Evolutionary conservation across 2,329 filamentous ascomycete genomes (phyloP), one percentile per base, ranked within the genome.

Genomic region (Chaetomiaceae sp.): DNA sequence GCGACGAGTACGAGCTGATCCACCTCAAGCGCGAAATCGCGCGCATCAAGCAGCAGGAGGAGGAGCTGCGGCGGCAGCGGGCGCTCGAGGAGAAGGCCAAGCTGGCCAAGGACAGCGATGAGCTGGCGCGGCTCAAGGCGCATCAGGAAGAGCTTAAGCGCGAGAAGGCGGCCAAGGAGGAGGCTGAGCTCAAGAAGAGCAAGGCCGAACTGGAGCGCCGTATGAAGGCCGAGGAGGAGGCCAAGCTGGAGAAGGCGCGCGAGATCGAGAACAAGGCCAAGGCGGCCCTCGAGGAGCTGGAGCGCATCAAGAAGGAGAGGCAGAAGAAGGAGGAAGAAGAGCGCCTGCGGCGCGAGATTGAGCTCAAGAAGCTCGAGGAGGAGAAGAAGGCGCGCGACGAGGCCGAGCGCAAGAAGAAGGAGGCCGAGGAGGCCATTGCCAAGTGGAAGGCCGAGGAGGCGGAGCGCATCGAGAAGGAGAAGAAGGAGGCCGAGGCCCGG

Each of bases 181-280:
- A 63, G 46, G 44, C 52, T 23, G 59, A 63, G 48, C 72, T 53
- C 36, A 36, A 75, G 48, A 72, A 64, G 20, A 72, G 74, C 37
- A 78, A 78, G 64, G 68, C 68, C 31, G 77, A 77, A 65, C 68
- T 81, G 1, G 73, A 78, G 29, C 68, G 70, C 55, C 77, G 71
- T 52, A 64, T 66, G n/a, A 69, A 70, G 22, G 72, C 44, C 36
- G 59, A 65, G 48, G 59, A 63, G 22, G 57, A 51, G 23, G 55
- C 58, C 34, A 51, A 45, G 38, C 47, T 40, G 33, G 57, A 61
- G 42, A 59, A 59, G 58, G 54, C 47, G 19, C 25, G 33, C 20
- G 31, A 62, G 51, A 57, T 59, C 15, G 57, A 61, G 50, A 39
- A 52, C 45, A 59, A 64, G 53, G 73, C 75, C 40, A 78, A 77